Evolutionary conservation across 176 grass and related monocot species (phyloP).

Genomic region (barley (Hordeum vulgare)): DNA sequence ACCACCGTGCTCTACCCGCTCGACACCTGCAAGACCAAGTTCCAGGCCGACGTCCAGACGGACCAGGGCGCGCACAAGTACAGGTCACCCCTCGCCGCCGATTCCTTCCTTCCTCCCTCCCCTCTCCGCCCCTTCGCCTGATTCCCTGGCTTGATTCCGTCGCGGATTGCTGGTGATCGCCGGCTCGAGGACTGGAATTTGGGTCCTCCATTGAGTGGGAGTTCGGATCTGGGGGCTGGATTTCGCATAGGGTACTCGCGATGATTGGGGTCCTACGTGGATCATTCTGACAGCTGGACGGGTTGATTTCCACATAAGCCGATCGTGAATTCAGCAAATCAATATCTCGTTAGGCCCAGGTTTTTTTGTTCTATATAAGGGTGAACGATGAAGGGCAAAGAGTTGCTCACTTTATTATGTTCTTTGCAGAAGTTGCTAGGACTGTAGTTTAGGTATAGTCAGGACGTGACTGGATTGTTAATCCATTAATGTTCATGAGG

Average conservation of each 20-base stretch:
- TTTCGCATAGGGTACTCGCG: background rate
- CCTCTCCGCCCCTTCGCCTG: background rate
- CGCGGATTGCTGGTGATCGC: background rate
- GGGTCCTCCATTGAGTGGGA: background rate
- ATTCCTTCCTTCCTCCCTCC: background rate
- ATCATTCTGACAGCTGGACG: background rate
- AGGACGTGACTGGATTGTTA: background rate
- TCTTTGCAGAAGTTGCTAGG: background rate
- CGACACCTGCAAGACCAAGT: conserved; percentile 97
- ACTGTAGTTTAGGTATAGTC: background rate
- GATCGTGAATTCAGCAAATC: background rate
- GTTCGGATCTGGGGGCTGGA: conserved; percentile 2
- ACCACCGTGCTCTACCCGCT: conserved; percentile 91
- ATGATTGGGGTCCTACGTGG: background rate
- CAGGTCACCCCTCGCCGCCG: conserved; percentile 19
- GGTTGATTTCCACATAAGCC: background rate
- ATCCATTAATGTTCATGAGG: background rate
- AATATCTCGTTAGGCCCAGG: too few relatives aligned
- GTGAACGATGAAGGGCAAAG: background rate
- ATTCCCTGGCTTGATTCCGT: background rate
- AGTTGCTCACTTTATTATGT: background rate
- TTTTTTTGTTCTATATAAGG: too few relatives aligned
- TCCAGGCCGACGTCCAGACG: conserved; percentile 85
- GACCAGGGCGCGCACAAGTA: conserved; percentile 65
- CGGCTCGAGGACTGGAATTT: background rate